Conservation (phyloP, 2,329 filamentous ascomycete genomes). For the Epichloe amarillans region DNA sequence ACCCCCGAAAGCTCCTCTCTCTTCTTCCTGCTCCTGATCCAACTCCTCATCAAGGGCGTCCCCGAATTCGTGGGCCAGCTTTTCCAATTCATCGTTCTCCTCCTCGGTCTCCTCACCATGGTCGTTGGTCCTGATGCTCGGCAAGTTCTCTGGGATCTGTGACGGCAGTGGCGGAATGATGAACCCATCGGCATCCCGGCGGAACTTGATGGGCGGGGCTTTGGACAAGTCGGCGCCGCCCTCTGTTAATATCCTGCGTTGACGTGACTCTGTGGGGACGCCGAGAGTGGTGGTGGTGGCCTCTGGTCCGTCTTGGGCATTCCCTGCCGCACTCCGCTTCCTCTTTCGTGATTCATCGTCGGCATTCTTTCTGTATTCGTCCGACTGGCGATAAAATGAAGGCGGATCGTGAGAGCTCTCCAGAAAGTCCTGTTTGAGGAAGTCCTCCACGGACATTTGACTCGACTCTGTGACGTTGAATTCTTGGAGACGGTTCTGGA, state of each 20-base stretch:
- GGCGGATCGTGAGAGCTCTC: constrained; percentile 72
- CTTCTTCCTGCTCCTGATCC: constrained; percentile 7
- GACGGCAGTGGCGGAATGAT: constrained; percentile 43
- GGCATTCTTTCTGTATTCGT: constrained; percentile 42
- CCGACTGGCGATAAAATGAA: constrained; percentile 56
- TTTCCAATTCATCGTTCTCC: constrained; percentile 23
- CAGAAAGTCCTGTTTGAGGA: constrained; percentile 56
- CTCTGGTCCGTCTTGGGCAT: constrained; percentile 9
- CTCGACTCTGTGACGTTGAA: constrained; percentile 81
- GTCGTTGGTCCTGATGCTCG: constrained; percentile 5
- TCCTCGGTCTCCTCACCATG: constrained; percentile 10
- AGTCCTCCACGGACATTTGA: constrained; percentile 76
- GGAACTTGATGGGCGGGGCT: constrained; percentile 23
- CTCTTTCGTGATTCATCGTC: constrained; percentile 35
- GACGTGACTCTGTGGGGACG: not conserved
- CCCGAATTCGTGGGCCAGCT: constrained; percentile 31
- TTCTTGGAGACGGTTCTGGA: constrained; percentile 81
- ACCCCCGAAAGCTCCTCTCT: not conserved
- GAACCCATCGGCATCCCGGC: constrained; percentile 55
- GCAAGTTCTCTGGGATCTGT: constrained; percentile 21
- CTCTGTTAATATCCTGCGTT: constrained; percentile 10
- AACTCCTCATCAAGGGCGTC: constrained; percentile 23
- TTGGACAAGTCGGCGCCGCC: constrained; percentile 22
- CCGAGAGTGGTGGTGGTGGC: constrained; percentile 5
- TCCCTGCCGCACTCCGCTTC: constrained; percentile 22